Evolutionary conservation across 2,329 filamentous ascomycete species (phyloP), one percentile per base, ranked within the genome.

Genomic region (Phyllosticta capitalensis): DNA sequence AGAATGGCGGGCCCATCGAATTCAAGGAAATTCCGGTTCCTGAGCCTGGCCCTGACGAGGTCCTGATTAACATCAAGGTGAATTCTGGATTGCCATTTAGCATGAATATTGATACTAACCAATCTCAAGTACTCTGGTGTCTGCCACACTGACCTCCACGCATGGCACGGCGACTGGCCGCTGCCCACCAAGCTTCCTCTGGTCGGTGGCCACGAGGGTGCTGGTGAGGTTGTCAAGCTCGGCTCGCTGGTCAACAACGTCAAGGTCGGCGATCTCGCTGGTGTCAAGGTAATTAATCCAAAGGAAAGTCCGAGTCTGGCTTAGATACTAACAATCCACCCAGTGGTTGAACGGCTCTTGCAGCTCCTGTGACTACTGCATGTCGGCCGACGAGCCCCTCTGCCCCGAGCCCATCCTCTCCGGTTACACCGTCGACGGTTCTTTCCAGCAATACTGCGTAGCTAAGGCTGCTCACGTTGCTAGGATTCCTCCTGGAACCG

Each of bases 391-490:
- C 66, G 92, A 96, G 77, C 87, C 90, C 2, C 85, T 96, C 5
- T 97, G 92, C 78, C 74, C 81, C 17, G 78, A 88, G 61, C 84
- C 89, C 24, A 77, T 82, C 38, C 83, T 96, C 49, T 95, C 90
- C 0, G 92, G 92, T 60, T 96, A 95, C 81, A 95, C 90, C 4
- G 90, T 96, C 71, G 89, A 96, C 72, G 92, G 92, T 30, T 86
- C 86, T 50, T 96, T 96, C 82, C 92, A 96, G 79, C 86, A 96
- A 79, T 96, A 95, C 78, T 84, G 83, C 72, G 83, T 96, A 65
- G 91, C 86, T 66, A 95, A 95, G 75, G 91, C 90, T 17, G 84
- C 87, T 19, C 89, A 95, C 74, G 85, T 94, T 17, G 89, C 90
- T 26, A 85, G 87, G 65, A 87, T 96, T 64, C 88, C 89, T 65